Conservation (phyloP, 2,329 filamentous ascomycete species). For the Xylaria sp. region DNA sequence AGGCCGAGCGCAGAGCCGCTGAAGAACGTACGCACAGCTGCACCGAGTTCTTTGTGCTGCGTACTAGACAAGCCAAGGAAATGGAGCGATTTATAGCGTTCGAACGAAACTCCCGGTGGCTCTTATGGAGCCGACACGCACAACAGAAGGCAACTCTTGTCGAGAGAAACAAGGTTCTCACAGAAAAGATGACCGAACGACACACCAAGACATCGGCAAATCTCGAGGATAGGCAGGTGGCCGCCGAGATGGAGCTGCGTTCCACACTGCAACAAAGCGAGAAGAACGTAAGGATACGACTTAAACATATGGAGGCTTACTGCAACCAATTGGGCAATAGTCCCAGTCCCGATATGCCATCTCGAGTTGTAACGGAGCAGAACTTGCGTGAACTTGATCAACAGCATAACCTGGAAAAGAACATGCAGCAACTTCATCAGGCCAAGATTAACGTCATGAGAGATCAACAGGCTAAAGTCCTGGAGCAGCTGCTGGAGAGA, state of each 20-base stretch:
- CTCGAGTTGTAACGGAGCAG: conserved; percentile 52
- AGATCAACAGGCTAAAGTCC: conserved; percentile 57
- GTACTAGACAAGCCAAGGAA: conserved; percentile 44
- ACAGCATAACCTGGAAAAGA: conserved; percentile 56
- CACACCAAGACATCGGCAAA: conserved; percentile 49
- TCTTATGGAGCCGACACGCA: conserved; percentile 47
- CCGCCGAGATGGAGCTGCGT: conserved; percentile 56
- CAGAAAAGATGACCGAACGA: conserved; percentile 49
- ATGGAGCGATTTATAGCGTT: conserved; percentile 48
- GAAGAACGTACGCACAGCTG: conserved; percentile 42
- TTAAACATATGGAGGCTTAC: conserved; percentile 64
- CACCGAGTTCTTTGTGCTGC: conserved; percentile 41
- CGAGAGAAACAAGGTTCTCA: conserved; percentile 44
- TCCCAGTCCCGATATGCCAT: conserved; percentile 38
- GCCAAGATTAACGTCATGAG: conserved; percentile 60
- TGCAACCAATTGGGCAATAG: conserved; percentile 49
- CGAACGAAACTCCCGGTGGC: conserved; percentile 42
- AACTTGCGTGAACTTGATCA: conserved; percentile 55
- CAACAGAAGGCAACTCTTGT: conserved; percentile 42
- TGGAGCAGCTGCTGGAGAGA: conserved; percentile 53
- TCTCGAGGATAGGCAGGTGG: conserved; percentile 58
- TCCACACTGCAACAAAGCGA: conserved; percentile 51
- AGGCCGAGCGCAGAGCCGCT: conserved; percentile 39
- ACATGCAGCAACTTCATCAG: conserved; percentile 54
- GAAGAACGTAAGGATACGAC: conserved; percentile 49